These are phyloP conservation scores for Eucalyptus curtisii DNA, from an alignment of 345 rosid genomes.

Conservation along the genomic window DNA sequence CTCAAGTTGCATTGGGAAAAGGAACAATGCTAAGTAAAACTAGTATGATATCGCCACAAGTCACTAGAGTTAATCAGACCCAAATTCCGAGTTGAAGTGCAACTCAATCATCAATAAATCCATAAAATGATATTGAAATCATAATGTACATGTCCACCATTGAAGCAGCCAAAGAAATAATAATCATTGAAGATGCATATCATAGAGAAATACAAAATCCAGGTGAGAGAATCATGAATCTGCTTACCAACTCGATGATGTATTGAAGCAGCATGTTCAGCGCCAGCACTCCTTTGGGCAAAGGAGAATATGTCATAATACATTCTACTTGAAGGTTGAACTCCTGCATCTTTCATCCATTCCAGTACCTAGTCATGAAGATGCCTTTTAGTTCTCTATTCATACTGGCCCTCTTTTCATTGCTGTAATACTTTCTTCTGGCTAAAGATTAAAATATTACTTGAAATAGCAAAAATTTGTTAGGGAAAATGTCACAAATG, in stretches of 20 bases:
- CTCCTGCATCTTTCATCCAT: conserved; percentile 76
- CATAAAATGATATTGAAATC: not conserved
- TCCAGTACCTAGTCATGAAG: conserved; percentile 45
- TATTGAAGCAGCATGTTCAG: conserved; percentile 43
- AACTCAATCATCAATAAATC: not conserved
- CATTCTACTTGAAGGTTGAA: conserved; percentile 65
- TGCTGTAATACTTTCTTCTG: not conserved
- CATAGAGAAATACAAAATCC: not conserved
- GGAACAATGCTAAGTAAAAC: not conserved
- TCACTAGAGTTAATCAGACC: not conserved
- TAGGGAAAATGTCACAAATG: too few species aligned
- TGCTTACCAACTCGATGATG: conserved; percentile 52
- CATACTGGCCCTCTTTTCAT: not conserved
- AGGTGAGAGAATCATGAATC: not conserved
- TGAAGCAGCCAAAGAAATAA: not conserved
- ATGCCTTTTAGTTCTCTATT: not conserved
- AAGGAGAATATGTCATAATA: conserved; percentile 45
- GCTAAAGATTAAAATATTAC: not conserved
- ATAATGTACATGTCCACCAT: not conserved
- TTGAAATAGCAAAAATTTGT: not conserved
- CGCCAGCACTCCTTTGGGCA: conserved; percentile 55
- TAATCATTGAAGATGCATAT: not conserved
- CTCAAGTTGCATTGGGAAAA: not conserved
- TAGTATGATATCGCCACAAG: not conserved
- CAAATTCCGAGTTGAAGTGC: not conserved